Evolutionary conservation across 2,329 filamentous ascomycete species (phyloP), one percentile per base, ranked within the genome.

Genomic region (Colletotrichum tamarilloi): DNA sequence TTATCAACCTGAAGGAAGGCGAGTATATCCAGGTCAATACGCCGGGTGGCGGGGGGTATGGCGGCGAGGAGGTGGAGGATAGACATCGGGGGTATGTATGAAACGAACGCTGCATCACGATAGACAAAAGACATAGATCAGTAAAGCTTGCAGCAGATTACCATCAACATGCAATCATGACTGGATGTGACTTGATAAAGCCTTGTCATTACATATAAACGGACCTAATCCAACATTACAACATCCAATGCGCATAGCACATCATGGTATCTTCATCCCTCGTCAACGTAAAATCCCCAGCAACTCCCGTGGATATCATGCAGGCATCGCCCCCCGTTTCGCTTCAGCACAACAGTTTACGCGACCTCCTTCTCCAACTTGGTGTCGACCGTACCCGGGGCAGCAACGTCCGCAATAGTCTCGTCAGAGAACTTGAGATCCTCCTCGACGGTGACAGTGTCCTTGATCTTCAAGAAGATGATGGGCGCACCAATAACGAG

Each of bases 391-490:
- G 72, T 72, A n/a, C 72, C 78, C 3, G 75, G 71, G 9, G 81
- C 79, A 14, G 82, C 80, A 16, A 97, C 92, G 76, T 97, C 94
- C 30, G 89, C 90, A 19, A 92, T 79, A 0, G 93, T 97, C 88
- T 97, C 94, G 79, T 97, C 95, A 24, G 93, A 94, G 81, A 95
- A 95, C 80, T 92, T 91, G 64, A 98, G 85, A 82, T 98, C 95
- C 67, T 95, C 92, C 82, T 96, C 94, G 5, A 97, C 78, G 1
- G 89, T 81, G n/a, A 94, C 90, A n/a, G 92, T 93, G 77, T 98
- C 95, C 81, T 93, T 89, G 81, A 98, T 93, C 84, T 92, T 93
- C 78, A 91, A 84, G 78, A 93, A 90, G 80, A 98, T 93, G 73
- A 98, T 89, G 0, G 95, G 95, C 0, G 92, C 87, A 5, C 95